Percentiles rank a stretch among this genome's conserved stretches.
phyloP scores from a whole-genome alignment of 768 basidiomycete genomes.

The Saitozyma sp. region DNA sequence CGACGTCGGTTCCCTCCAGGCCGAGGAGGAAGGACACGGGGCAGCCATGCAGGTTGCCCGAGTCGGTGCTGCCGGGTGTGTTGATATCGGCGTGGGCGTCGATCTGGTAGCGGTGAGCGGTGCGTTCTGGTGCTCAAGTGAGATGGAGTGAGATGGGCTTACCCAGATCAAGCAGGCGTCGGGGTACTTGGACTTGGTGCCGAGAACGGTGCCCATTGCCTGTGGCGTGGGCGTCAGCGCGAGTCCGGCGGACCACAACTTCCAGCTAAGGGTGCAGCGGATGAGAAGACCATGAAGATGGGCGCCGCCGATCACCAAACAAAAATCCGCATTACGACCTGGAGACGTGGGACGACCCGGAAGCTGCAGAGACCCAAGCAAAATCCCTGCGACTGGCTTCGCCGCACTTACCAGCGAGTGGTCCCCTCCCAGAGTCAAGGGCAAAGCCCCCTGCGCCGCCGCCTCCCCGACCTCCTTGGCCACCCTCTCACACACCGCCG shows the following conservation, averaged over 20 bases:
- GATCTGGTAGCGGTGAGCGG: slow-evolving; percentile 52
- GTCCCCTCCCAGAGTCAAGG: slow-evolving; percentile 91
- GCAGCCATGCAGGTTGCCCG: slow-evolving; percentile 97
- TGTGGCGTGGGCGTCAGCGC: slow-evolving; percentile 32
- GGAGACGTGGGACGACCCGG: too few species aligned
- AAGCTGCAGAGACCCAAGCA: background rate
- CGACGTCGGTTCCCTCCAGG: slow-evolving; percentile 56
- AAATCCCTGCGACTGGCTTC: background rate
- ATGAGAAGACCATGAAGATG: too few species aligned
- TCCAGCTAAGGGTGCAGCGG: background rate
- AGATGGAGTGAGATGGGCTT: too few species aligned
- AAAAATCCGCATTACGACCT: too few species aligned
- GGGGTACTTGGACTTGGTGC: slow-evolving; percentile 65
- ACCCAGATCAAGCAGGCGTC: slow-evolving; percentile 79
- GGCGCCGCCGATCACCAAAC: too few species aligned
- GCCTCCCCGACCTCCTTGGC: slow-evolving; percentile 74
- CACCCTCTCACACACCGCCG: slow-evolving; percentile 75
- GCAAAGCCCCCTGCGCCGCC: slow-evolving; percentile 73
- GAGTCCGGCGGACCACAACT: slow-evolving; percentile 3
- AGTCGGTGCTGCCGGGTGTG: slow-evolving; percentile 72
- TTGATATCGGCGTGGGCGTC: slow-evolving; percentile 99
- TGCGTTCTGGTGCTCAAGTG: too few species aligned
- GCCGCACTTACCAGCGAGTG: slow-evolving; percentile 74
- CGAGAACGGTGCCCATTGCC: slow-evolving; percentile 93
- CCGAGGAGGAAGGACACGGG: slow-evolving; percentile 88